Percentiles rank a stretch among this genome's conserved stretches.
Conservation (phyloP, 2,329 filamentous ascomycete species). For the Claviceps pusilla region DNA sequence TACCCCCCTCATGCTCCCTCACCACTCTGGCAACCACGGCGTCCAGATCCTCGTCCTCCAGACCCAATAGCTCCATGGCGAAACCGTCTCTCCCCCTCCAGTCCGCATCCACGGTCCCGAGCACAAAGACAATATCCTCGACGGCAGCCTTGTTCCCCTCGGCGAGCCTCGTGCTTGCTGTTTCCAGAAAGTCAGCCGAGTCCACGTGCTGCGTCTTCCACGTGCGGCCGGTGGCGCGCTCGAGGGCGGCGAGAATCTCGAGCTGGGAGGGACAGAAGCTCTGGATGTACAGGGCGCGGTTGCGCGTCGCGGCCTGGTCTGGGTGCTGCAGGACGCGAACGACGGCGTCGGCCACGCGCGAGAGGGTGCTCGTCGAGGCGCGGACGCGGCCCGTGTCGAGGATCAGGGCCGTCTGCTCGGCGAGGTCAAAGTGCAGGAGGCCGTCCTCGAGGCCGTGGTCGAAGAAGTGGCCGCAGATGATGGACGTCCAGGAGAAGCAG, state of each 20-base stretch:
- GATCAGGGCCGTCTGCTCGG: conserved; percentile 27
- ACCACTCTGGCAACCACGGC: conserved; percentile 23
- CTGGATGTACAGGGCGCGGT: conserved; percentile 32
- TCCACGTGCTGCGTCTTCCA: conserved; percentile 20
- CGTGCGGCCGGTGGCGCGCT: conserved; percentile 32
- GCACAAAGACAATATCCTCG: conserved; percentile 34
- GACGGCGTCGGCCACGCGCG: conserved; percentile 32
- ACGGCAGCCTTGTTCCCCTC: conserved; percentile 22
- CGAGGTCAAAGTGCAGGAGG: conserved; percentile 27
- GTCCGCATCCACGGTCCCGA: conserved; percentile 32
- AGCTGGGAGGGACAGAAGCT: conserved; percentile 33
- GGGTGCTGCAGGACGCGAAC: conserved; percentile 33
- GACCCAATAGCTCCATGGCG: conserved; percentile 30
- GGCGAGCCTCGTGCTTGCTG: conserved; percentile 23
- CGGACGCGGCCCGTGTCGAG: conserved; percentile 35
- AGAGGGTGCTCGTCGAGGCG: conserved; percentile 35
- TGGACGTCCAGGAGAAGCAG: conserved; percentile 34
- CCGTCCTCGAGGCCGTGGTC: conserved; percentile 33
- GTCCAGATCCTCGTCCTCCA: conserved; percentile 32
- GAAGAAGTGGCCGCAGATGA: conserved; percentile 29
- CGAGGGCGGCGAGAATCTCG: conserved; percentile 30
- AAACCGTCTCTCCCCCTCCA: conserved; percentile 31
- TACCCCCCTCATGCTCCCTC: conserved; percentile 7
- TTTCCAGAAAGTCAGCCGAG: conserved; percentile 24
- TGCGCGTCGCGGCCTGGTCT: conserved; percentile 29